Evolutionary conservation across 176 grass and related monocot species (phyloP).

Genomic region (barley (Hordeum vulgare)): DNA sequence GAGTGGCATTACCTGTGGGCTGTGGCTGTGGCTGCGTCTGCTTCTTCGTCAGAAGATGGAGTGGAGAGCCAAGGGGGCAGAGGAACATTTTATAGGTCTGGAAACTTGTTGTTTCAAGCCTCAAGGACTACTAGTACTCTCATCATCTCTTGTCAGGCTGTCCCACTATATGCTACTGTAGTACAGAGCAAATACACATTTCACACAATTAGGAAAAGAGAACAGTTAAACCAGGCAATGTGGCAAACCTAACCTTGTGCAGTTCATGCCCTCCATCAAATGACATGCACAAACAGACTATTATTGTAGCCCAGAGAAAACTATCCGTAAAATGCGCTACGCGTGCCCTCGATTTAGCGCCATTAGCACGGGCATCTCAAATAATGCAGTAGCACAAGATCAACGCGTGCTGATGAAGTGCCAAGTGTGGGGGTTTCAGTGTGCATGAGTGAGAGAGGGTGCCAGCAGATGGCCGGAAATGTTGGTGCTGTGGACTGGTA

Average conservation of each 20-base stretch:
- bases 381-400: neutral
- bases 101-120: conserved; percentile 4
- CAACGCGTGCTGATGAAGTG: neutral
- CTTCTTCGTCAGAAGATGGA: conserved; percentile 11
- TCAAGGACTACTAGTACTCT: neutral
- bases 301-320: neutral
- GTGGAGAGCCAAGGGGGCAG: neutral
- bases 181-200: neutral
- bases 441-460: conserved; percentile 28
- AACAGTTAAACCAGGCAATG: neutral
- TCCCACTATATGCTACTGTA: conserved; percentile 6
- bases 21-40: neutral
- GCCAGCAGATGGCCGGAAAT: conserved; percentile 4
- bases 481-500: conserved; percentile 71
- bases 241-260: neutral
- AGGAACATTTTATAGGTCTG: conserved; percentile 30
- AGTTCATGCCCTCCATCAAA: neutral
- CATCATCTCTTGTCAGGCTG: conserved; percentile 14
- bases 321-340: neutral
- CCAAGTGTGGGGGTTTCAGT: neutral
- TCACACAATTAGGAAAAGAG: neutral
- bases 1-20: conserved; percentile 5
- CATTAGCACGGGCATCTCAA: neutral
- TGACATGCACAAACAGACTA: neutral
- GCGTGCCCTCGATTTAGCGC: neutral